Base-by-base conservation (phyloP, 495 filamentous ascomycete species). In the Podospora pseudopauciseta region DNA sequence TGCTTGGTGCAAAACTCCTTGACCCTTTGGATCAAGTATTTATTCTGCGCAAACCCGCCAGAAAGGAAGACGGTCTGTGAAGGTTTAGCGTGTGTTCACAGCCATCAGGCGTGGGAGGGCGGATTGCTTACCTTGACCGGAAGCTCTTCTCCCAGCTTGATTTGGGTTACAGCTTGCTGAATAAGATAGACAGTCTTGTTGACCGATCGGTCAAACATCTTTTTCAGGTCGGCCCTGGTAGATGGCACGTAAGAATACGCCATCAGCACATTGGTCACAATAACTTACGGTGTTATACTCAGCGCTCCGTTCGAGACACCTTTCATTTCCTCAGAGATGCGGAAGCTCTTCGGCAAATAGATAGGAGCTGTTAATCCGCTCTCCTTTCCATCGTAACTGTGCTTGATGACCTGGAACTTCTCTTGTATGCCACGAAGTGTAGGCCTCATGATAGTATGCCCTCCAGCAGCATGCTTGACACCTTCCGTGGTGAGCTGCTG, bases 391-490 rank as follows among this genome's bases (percentile, higher is more conserved):
- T 66, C 69, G 57, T 74, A 78, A 2, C 39, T 39, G 55, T 74
- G 72, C 71, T 79, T 79, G 65, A 75, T 70, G 5, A 63, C 58
- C 54, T 77, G 70, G 49, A 79, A 79, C 7, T 67, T 62, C 9
- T 68, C 66, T 19, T 77, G 71, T 5, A 79, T 54, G 13, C 71
- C 44, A 34, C 68, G 75, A 15, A 73, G 68, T 3, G 56, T 71
- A 2, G 69, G 71, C 30, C 66, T 74, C 3, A 77, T 55, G n/a
- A 77, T 71, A 11, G 65, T 66, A 28, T 77, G 75, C 0, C 68
- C 72, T 4, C 72, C 68, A 0, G 59, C 64, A 30, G 34, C 13
- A 44, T 72, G 67, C 16, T 63, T 61, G n/a, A 58, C 64, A 16
- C 68, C 70, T 9, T 65, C 57, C 1, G 69, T 65, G 3, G 53